Evolutionary conservation across 306 rosid species (phyloP).

Genomic region (Calophaca sinica): DNA sequence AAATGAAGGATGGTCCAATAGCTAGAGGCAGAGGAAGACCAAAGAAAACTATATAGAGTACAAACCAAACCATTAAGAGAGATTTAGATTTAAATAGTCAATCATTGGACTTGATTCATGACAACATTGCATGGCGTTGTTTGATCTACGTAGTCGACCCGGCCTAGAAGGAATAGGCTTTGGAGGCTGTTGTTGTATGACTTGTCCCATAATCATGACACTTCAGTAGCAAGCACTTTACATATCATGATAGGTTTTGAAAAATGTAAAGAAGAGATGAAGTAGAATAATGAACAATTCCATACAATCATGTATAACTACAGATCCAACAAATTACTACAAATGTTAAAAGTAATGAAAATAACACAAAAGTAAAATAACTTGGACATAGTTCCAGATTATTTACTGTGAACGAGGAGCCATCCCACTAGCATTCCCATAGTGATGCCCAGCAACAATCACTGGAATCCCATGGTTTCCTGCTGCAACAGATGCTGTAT

Average conservation of each 20-base stretch:
- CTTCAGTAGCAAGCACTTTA: neutral
- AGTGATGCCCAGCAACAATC: constrained; percentile 90
- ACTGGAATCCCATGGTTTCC: constrained; percentile 99
- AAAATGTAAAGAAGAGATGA: constrained; percentile 5
- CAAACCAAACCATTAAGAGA: too few species aligned
- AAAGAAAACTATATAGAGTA: too few species aligned
- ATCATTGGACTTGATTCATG: too few species aligned
- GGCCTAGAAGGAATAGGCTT: too few species aligned
- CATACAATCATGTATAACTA: constrained; percentile 23
- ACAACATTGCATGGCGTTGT: too few species aligned
- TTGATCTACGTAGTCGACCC: too few species aligned
- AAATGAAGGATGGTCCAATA: too few species aligned
- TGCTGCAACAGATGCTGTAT: constrained; percentile 96
- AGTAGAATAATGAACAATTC: constrained; percentile 7
- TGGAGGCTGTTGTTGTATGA: neutral
- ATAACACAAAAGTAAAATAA: constrained; percentile 30
- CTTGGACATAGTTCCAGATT: constrained; percentile 45
- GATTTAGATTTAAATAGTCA: too few species aligned
- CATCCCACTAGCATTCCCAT: constrained; percentile 99
- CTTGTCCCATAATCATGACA: neutral
- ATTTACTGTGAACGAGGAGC: constrained; percentile 98
- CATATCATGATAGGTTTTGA: neutral
- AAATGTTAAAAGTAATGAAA: constrained; percentile 22
- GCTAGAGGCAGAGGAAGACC: too few species aligned
- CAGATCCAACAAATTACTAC: constrained; percentile 12